Base-by-base conservation (phyloP, 257 asterid genomes). In the Ehretia macrophylla region DNA sequence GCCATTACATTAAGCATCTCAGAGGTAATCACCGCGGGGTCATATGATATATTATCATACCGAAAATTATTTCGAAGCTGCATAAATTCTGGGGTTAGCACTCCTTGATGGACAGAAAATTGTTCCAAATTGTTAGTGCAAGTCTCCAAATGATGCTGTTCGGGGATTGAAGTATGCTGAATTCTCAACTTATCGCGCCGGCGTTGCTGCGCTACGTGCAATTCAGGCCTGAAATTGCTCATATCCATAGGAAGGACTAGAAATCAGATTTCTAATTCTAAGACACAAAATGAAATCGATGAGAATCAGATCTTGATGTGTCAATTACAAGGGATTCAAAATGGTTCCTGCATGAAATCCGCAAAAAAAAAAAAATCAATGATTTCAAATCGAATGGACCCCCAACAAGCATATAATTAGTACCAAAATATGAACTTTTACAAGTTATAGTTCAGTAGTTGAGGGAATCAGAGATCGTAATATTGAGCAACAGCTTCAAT, bases 121-220 rank as follows among this genome's bases (percentile, higher is more conserved):
- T 74, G 72, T 8, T 56, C 62, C 51, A 65, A 55, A 63, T 56
- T 66, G 72, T 56, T 11, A 21, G 50, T n/a, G 38, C 66, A 68
- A 46, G 55, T 50, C 6, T 64, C 76, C 32, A 63, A n/a, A n/a
- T n/a, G 38, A 56, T 76, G 40, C 12, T 63, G 75, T 13, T 35
- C 38, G 17, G 53, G 20, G 40, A 39, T 44, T 2, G 72, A 51
- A 58, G 55, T 68, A 11, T 74, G 75, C 50, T 81, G 87, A 54
- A 72, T 39, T 52, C 95, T 60, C 14, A 85, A 37, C 64, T 79
- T 83, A 27, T 88, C 90, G 8, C 96, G 77, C 18, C 95, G 87
- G 76, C 84, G 83, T 72, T 81, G 85, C 50, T 88, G 95, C 5
- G 92, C 95, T 11, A 83, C 86, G 68, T 85, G 96, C 67, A 77